phyloP scores from a whole-genome alignment of 768 basidiomycete genomes.

The Tylopilus vinaceipallidus region DNA sequence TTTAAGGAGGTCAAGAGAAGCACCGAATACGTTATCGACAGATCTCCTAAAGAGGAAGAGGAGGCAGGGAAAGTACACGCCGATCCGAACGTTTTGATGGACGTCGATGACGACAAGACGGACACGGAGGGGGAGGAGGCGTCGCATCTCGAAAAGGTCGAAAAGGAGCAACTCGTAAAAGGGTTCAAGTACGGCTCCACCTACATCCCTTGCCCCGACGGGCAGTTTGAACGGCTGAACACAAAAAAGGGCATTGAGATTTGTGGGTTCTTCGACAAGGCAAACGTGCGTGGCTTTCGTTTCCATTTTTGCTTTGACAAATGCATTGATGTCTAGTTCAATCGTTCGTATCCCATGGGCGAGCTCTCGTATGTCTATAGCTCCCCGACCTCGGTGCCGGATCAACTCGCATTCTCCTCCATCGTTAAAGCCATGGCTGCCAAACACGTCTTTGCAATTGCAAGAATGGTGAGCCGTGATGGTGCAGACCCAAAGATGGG shows the following conservation, averaged over 20 bases:
- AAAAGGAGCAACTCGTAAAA: conserved; percentile 74
- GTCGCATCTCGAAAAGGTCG: conserved; percentile 51
- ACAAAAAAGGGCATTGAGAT: conserved; percentile 87
- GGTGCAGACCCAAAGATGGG: conserved; percentile 85
- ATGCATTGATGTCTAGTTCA: conserved; percentile 51
- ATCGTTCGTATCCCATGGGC: conserved; percentile 77
- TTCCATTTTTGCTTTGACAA: background rate
- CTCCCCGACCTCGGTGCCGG: conserved; percentile 57
- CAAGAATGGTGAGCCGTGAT: conserved; percentile 76
- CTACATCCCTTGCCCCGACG: conserved; percentile 83
- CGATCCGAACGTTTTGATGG: conserved; percentile 16
- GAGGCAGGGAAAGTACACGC: conserved; percentile 24
- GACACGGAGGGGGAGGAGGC: conserved; percentile 34
- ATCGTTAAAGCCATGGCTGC: conserved; percentile 78
- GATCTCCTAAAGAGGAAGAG: conserved; percentile 35
- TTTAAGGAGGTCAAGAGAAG: conserved; percentile 43
- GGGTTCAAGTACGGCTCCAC: conserved; percentile 91
- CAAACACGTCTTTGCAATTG: conserved; percentile 70
- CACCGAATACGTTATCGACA: conserved; percentile 60
- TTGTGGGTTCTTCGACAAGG: conserved; percentile 72
- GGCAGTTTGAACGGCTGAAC: conserved; percentile 71
- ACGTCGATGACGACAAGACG: conserved; percentile 33
- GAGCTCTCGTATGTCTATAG: conserved; percentile 88
- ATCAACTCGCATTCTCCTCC: conserved; percentile 85
- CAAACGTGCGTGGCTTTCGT: conserved; percentile 48